Evolutionary conservation across 768 basidiomycete species (phyloP).

Genomic region (Phaffia australis): DNA sequence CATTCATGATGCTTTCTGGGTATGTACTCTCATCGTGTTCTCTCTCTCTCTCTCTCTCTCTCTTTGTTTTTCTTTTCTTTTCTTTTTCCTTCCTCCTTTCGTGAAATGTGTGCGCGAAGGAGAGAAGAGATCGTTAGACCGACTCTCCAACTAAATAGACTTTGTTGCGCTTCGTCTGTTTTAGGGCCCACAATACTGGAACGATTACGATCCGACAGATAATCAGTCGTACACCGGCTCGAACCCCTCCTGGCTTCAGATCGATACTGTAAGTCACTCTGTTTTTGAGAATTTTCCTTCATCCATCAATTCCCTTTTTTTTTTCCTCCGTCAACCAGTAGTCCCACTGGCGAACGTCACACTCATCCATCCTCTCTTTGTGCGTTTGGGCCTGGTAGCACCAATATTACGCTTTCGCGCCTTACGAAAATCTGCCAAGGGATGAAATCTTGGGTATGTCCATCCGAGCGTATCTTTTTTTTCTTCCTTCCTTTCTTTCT

Average conservation of each 20-base stretch:
- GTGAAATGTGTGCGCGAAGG: too few species aligned
- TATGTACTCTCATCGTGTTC: background rate
- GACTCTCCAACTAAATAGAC: too few species aligned
- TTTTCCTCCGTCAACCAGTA: background rate
- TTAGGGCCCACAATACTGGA: constrained; percentile 34
- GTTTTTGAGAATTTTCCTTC: too few species aligned
- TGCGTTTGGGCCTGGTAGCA: constrained; percentile 27
- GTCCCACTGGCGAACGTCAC: too few species aligned
- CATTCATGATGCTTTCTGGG: constrained; percentile 31
- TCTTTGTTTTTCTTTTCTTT: background rate
- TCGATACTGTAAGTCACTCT: too few species aligned
- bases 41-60: background rate
- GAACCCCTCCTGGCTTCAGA: background rate
- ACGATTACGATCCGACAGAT: constrained; percentile 29
- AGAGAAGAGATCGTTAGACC: constrained; percentile 26
- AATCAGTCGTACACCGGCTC: constrained; percentile 13
- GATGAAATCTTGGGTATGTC: constrained; percentile 29
- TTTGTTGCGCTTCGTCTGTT: constrained; percentile 11
- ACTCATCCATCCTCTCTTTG: background rate
- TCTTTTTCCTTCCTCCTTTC: too few species aligned
- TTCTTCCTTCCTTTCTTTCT: background rate
- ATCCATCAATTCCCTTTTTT: too few species aligned
- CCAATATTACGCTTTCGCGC: constrained; percentile 36
- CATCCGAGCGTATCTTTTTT: too few species aligned
- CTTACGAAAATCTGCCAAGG: constrained; percentile 33